phyloP scores from a whole-genome alignment of 805 yeast genomes.

The Monosporozyma solicola region DNA sequence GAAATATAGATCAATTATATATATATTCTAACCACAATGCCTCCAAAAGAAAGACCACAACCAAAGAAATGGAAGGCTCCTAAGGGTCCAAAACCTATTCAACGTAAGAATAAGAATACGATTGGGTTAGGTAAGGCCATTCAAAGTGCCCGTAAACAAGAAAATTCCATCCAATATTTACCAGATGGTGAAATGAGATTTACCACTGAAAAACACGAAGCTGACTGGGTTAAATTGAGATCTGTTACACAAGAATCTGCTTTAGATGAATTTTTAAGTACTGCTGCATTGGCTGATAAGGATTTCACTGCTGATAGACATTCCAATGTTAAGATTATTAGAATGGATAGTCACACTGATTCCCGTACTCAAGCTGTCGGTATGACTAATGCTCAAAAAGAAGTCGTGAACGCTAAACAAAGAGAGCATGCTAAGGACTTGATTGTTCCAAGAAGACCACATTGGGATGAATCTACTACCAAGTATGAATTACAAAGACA shows the following conservation, averaged over 20 bases:
- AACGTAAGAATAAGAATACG: constrained; percentile 70
- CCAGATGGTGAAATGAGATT: constrained; percentile 88
- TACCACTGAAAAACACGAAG: constrained; percentile 76
- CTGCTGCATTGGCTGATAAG: constrained; percentile 92
- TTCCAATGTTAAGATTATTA: constrained; percentile 74
- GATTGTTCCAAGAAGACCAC: constrained; percentile 89
- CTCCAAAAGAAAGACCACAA: constrained; percentile 33
- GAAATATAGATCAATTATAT: not conserved
- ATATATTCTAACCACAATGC: constrained; percentile 17
- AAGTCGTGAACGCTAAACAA: constrained; percentile 50
- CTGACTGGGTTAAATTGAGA: constrained; percentile 80
- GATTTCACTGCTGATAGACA: constrained; percentile 91
- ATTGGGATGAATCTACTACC: constrained; percentile 68
- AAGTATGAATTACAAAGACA: constrained; percentile 70
- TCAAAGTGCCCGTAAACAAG: constrained; percentile 60
- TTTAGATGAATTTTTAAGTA: constrained; percentile 85
- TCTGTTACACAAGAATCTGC: constrained; percentile 94
- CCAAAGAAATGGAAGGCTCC: constrained; percentile 80
- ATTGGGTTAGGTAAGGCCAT: constrained; percentile 83
- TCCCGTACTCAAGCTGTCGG: constrained; percentile 46
- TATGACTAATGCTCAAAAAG: constrained; percentile 58
- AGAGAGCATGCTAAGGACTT: constrained; percentile 59
- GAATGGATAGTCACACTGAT: constrained; percentile 45
- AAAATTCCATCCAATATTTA: constrained; percentile 57
- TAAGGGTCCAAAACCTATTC: constrained; percentile 86